These are phyloP conservation scores for Glonium stellatum DNA, from an alignment of 495 filamentous ascomycete genomes.

Conservation along the genomic window DNA sequence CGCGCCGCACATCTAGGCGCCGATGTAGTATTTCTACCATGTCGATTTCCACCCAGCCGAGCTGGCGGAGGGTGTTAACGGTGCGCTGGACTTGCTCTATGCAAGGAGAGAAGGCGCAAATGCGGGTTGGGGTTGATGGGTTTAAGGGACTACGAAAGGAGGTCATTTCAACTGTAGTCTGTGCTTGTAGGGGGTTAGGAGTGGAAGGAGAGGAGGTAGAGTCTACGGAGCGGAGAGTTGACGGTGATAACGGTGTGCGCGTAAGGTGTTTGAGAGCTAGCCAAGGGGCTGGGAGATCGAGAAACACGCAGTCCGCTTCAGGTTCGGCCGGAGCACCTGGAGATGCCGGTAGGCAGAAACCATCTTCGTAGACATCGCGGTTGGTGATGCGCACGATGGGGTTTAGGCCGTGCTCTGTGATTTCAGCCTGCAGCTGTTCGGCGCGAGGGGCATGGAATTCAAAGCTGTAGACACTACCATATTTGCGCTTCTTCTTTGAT, in stretches of 20 bases:
- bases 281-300: conserved; percentile 92
- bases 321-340: conserved; percentile 34
- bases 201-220: conserved; percentile 1
- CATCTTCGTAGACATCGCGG: conserved; percentile 83
- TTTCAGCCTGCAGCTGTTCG: conserved; percentile 63
- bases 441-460: conserved; percentile 82
- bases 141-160: conserved; percentile 62
- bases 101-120: conserved; percentile 94
- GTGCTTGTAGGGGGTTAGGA: conserved; percentile 7
- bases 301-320: conserved; percentile 73
- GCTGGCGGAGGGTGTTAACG: conserved; percentile 63
- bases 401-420: conserved; percentile 65
- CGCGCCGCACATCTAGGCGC: conserved; percentile 72
- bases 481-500: conserved; percentile 35
- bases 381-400: conserved; percentile 73
- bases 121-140: conserved; percentile 54
- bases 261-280: conserved; percentile 79
- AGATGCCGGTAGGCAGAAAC: conserved; percentile 47
- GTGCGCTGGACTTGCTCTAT: conserved; percentile 91
- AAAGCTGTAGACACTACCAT: conserved; percentile 82
- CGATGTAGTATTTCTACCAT: conserved; percentile 81
- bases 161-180: neutral
- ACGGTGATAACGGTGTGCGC: conserved; percentile 42
- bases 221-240: conserved; percentile 14
- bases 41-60: conserved; percentile 83